Evolutionary conservation across 192 early-diverging fungal species (phyloP).

Genomic region (Podila clonocystis): DNA sequence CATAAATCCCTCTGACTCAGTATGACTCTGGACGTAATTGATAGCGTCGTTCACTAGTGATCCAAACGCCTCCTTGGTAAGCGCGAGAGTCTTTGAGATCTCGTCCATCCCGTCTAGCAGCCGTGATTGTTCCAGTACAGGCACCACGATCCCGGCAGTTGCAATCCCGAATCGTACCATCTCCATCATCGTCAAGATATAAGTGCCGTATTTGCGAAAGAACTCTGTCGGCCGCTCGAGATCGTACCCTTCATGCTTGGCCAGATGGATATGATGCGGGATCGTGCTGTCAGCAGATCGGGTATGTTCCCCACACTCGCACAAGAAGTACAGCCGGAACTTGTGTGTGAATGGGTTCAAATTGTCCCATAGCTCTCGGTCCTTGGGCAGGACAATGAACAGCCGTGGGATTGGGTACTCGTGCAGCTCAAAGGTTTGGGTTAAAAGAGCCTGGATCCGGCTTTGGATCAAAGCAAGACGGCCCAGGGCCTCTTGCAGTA

Average conservation of each 20-base stretch:
- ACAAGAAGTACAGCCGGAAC: conserved; percentile 2
- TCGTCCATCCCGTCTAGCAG: neutral
- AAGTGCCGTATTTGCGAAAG: conserved; percentile 14
- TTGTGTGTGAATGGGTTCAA: neutral
- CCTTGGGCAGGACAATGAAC: neutral
- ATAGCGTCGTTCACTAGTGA: conserved; percentile 28
- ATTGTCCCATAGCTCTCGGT: neutral
- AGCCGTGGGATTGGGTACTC: conserved; percentile 4
- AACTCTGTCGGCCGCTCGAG: conserved; percentile 20
- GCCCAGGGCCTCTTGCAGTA: neutral
- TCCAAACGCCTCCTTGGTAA: conserved; percentile 9
- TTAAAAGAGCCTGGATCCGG: conserved; percentile 20
- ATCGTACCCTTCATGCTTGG: conserved; percentile 30
- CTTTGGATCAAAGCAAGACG: conserved; percentile 8
- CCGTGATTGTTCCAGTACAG: neutral
- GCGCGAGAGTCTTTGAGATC: neutral
- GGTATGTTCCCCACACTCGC: conserved; percentile 18
- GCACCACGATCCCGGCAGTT: conserved; percentile 5
- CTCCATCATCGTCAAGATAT: conserved; percentile 14
- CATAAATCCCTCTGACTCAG: neutral
- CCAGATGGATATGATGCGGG: conserved; percentile 17
- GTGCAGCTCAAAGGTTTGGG: conserved; percentile 21
- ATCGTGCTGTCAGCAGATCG: neutral
- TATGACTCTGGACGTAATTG: neutral
- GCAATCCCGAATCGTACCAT: conserved; percentile 20